These are phyloP conservation scores for Flaveria brownii DNA, from an alignment of 129 eudicot genomes.

Conservation along the genomic window DNA sequence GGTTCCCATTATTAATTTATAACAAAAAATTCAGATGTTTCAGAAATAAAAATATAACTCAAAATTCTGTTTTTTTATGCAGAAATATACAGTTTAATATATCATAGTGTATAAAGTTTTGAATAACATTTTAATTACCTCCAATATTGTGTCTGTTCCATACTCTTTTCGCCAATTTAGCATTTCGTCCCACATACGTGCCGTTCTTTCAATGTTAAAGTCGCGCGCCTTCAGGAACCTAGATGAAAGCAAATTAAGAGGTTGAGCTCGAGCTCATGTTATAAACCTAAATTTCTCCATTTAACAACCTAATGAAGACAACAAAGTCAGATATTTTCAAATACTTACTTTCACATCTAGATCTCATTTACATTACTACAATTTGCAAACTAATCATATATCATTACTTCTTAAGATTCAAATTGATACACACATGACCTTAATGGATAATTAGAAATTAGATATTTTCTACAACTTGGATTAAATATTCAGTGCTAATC, in stretches of 20 bases:
- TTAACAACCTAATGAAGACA: slow-evolving; percentile 19
- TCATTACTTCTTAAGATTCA: slow-evolving; percentile 12
- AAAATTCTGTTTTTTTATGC: background rate
- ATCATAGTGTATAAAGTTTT: background rate
- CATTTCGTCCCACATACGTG: slow-evolving; percentile 97
- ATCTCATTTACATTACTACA: background rate
- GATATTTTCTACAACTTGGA: background rate
- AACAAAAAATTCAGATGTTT: background rate
- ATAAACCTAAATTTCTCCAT: background rate
- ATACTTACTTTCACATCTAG: background rate
- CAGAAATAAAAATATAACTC: background rate
- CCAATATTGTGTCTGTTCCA: slow-evolving; percentile 79
- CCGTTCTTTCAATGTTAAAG: slow-evolving; percentile 64
- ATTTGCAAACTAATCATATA: background rate
- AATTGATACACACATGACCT: background rate
- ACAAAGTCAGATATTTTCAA: background rate
- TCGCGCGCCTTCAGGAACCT: slow-evolving; percentile 93
- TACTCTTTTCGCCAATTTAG: slow-evolving; percentile 88
- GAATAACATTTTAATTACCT: slow-evolving; percentile 50
- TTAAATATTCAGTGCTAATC: background rate
- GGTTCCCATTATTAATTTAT: background rate
- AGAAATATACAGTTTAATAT: background rate
- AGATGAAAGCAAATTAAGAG: slow-evolving; percentile 10
- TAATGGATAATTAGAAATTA: background rate
- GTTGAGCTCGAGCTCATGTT: background rate